These are phyloP conservation scores for Ascobolus immersus DNA, from an alignment of 495 filamentous ascomycete species.

Conservation along the genomic window DNA sequence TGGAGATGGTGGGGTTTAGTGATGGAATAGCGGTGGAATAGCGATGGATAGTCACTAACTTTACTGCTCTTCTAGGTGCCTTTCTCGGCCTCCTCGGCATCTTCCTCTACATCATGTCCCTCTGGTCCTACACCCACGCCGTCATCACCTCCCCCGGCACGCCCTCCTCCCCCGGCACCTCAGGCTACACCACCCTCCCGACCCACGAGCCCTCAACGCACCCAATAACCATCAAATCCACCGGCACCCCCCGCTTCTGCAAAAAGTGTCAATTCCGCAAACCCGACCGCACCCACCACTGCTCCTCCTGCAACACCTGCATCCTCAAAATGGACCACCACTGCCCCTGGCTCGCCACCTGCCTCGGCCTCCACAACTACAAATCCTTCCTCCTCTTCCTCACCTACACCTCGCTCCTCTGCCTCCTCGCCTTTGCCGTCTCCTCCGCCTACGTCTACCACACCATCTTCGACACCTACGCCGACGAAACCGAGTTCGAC, in stretches of 20 bases:
- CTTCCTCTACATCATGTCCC: slow-evolving; percentile 49
- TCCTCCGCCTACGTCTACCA: slow-evolving; percentile 53
- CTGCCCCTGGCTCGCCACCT: slow-evolving; percentile 93
- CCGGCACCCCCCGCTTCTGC: slow-evolving; percentile 64
- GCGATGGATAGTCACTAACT: slow-evolving; percentile 2
- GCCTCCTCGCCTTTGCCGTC: slow-evolving; percentile 50
- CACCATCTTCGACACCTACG: slow-evolving; percentile 34
- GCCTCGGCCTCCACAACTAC: slow-evolving; percentile 80
- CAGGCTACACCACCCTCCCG: slow-evolving; percentile 37
- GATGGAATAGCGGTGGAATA: neutral
- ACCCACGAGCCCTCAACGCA: slow-evolving; percentile 32
- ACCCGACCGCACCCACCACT: slow-evolving; percentile 91
- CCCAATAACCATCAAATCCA: slow-evolving; percentile 73
- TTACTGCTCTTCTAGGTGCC: slow-evolving; percentile 16
- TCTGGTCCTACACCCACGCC: slow-evolving; percentile 67
- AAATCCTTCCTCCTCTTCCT: slow-evolving; percentile 88
- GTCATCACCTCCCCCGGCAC: slow-evolving; percentile 80
- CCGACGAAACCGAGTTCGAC: slow-evolving; percentile 26
- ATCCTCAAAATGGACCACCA: slow-evolving; percentile 99
- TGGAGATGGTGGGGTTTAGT: too few species aligned
- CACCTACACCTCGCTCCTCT: slow-evolving; percentile 71
- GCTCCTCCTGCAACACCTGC: slow-evolving; percentile 72
- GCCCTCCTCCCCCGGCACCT: slow-evolving; percentile 26
- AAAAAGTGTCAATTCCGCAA: slow-evolving; percentile 90
- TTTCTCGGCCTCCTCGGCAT: slow-evolving; percentile 32